Percentiles rank a stretch among this genome's conserved stretches.
Conservation (phyloP, 768 basidiomycete genomes). For the Calocera viscosa region DNA sequence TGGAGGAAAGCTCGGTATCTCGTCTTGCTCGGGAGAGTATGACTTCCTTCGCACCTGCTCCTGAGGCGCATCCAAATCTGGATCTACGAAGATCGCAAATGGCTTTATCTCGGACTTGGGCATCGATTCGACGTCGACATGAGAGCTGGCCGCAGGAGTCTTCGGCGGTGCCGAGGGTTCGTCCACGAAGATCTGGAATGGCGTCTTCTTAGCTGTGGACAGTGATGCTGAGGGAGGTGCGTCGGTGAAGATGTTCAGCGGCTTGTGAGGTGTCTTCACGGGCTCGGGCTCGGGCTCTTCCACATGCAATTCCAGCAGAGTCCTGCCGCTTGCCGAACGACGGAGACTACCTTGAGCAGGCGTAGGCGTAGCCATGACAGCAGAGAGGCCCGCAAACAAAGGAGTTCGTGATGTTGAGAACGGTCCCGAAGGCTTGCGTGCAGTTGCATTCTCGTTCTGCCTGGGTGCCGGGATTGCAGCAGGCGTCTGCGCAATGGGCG, state of each 20-base stretch:
- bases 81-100: constrained; percentile 13
- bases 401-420: constrained; percentile 20
- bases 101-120: constrained; percentile 12
- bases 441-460: constrained; percentile 18
- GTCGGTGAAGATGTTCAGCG: constrained; percentile 8
- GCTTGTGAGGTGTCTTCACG: not conserved
- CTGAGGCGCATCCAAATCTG: not conserved
- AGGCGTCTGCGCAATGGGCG: not conserved
- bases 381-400: not conserved
- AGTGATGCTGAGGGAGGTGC: not conserved
- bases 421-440: constrained; percentile 14
- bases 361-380: constrained; percentile 24
- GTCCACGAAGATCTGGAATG: constrained; percentile 14
- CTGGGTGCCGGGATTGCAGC: not conserved
- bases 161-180: not conserved
- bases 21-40: not conserved
- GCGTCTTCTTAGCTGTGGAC: constrained; percentile 1
- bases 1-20: not conserved
- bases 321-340: constrained; percentile 1
- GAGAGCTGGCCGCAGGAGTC: constrained; percentile 6
- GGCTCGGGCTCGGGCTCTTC: constrained; percentile 16
- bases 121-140: constrained; percentile 8
- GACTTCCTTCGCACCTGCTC: not conserved
- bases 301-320: constrained; percentile 7
- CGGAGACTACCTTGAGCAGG: constrained; percentile 22